Evolutionary conservation across 179 eudicot species (phyloP).

Genomic region (Silene coronaria): DNA sequence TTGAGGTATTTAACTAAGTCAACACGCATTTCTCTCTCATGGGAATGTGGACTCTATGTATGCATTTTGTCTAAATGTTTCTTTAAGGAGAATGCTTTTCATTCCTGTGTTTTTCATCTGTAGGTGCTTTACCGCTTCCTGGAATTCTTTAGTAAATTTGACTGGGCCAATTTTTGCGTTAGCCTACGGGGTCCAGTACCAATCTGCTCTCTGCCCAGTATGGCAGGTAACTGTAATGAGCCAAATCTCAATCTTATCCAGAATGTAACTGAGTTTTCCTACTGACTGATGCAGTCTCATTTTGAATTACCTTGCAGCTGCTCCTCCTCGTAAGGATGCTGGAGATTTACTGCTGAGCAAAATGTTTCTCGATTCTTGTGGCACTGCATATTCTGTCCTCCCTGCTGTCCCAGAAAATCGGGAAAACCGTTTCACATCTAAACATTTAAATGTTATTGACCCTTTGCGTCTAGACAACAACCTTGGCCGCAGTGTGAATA

Average conservation of each 20-base stretch:
- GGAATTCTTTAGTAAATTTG: slow-evolving; percentile 94
- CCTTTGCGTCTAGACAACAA: slow-evolving; percentile 54
- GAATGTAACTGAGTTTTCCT: background rate
- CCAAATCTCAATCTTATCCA: background rate
- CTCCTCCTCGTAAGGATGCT: slow-evolving; percentile 48
- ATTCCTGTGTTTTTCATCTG: slow-evolving; percentile 14
- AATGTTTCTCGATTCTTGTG: slow-evolving; percentile 46
- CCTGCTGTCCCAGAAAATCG: slow-evolving; percentile 40
- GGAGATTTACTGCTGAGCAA: slow-evolving; percentile 44
- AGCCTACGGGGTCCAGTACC: slow-evolving; percentile 97
- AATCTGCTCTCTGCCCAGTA: slow-evolving; percentile 66
- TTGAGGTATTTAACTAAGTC: slow-evolving; percentile 54
- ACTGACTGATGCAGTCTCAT: slow-evolving; percentile 10
- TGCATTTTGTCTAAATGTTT: background rate
- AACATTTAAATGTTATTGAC: slow-evolving; percentile 48
- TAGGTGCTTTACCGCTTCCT: slow-evolving; percentile 90
- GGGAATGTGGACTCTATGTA: slow-evolving; percentile 7
- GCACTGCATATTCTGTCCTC: slow-evolving; percentile 36
- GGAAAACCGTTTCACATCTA: slow-evolving; percentile 35
- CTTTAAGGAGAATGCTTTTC: background rate
- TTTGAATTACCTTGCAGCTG: slow-evolving; percentile 32
- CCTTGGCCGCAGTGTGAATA: slow-evolving; percentile 61
- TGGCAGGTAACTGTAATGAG: slow-evolving; percentile 41
- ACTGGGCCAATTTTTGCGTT: slow-evolving; percentile 91
- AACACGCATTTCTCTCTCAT: background rate